Evolutionary conservation across 2,329 filamentous ascomycete genomes (phyloP), one percentile per base, ranked within the genome.

Genomic region (Colletotrichum sidae): DNA sequence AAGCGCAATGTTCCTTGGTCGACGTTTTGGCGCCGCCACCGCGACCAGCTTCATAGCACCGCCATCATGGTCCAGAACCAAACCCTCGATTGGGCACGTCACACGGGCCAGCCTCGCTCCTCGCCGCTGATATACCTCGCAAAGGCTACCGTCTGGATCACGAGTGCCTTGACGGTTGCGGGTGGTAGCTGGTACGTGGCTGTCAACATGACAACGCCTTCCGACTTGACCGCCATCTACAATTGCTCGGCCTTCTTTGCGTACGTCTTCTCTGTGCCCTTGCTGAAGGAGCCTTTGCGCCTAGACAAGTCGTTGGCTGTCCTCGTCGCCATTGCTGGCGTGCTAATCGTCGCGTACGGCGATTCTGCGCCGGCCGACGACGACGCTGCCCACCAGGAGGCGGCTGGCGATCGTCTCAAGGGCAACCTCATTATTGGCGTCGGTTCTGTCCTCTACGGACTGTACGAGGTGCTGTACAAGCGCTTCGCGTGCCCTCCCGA

Each of bases 211-310:
- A 99, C 96, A 1, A 97, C 92, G 4, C 92, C 96, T 3, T 94
- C 92, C 70, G 96, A 99, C 77, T 80, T 99, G 72, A 99, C 96
- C 1, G 96, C 96, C 58, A 99, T 99, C 72, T 99, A 99, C 86
- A 99, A 99, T 80, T 99, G 96, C 84, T 97, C 93, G 57, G 95
- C 96, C 64, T 99, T 99, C 80, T 99, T 99, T 77, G 96, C 96
- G 53, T 99, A 99, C 75, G 95, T 93, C 11, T 99, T 99, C 76
- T 96, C 92, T 50, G 94, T 99, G 49, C 94, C 94, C 1, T 80
- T 99, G 15, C 84, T 99, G 2, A 89, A 92, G 62, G 96, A 99
- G 77, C 93, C 91, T 70, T 80, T 97, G 11, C 89, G 93, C 25
- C 80, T 90, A 42, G 93, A 93, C 79, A 99, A 99, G 81, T 90